Evolutionary conservation across 805 yeast genomes (phyloP).

Genomic region (Kazachstania martiniae): DNA sequence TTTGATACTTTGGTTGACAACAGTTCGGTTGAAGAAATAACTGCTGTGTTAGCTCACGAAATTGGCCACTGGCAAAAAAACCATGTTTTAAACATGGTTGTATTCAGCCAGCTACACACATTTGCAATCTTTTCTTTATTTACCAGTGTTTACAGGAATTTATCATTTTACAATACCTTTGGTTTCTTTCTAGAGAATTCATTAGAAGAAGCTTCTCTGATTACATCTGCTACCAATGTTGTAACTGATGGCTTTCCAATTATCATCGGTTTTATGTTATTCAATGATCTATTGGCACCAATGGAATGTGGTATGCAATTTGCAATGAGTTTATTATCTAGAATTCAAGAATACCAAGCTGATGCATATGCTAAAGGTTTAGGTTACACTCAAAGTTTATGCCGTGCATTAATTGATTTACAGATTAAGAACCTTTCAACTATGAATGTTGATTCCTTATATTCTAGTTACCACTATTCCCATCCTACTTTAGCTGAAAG

Average conservation of each 20-base stretch:
- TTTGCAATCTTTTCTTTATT: slow-evolving; percentile 61
- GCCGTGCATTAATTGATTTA: slow-evolving; percentile 61
- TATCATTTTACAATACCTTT: slow-evolving; percentile 65
- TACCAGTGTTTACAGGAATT: slow-evolving; percentile 69
- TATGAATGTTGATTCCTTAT: slow-evolving; percentile 84
- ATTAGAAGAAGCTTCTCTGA: neutral
- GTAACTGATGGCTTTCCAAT: slow-evolving; percentile 48
- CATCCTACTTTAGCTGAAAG: slow-evolving; percentile 93
- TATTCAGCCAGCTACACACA: slow-evolving; percentile 52
- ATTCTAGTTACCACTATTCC: slow-evolving; percentile 77
- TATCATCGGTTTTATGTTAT: slow-evolving; percentile 70
- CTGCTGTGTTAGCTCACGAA: slow-evolving; percentile 96
- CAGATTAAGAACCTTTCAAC: slow-evolving; percentile 74
- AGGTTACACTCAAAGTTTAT: slow-evolving; percentile 61
- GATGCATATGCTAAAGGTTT: slow-evolving; percentile 71
- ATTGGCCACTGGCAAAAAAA: slow-evolving; percentile 95
- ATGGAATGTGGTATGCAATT: slow-evolving; percentile 60
- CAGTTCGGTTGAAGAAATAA: slow-evolving; percentile 66
- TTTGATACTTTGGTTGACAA: slow-evolving; percentile 84
- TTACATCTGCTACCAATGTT: slow-evolving; percentile 9
- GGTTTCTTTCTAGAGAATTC: slow-evolving; percentile 42
- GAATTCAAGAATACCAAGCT: slow-evolving; percentile 90
- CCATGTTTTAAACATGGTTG: slow-evolving; percentile 71
- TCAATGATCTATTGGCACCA: slow-evolving; percentile 71
- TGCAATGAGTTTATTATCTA: slow-evolving; percentile 55